Evolutionary conservation across 2,329 filamentous ascomycete species (phyloP).

Genomic region (Colletotrichum sansevieriae): DNA sequence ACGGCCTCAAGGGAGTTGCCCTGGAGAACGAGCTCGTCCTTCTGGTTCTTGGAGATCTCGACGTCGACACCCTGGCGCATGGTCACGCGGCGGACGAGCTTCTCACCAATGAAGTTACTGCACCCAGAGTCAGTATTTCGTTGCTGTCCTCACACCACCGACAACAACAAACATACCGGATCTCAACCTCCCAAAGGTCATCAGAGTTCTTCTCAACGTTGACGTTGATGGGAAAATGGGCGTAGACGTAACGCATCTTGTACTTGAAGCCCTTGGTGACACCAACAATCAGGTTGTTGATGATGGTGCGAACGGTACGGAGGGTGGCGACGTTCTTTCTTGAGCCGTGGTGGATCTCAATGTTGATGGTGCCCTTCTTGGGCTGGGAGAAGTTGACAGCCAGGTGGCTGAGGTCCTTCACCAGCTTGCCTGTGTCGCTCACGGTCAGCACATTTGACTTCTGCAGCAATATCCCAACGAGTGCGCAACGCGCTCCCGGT

Average conservation of each 20-base stretch:
- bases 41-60: slow-evolving; percentile 89
- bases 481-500: slow-evolving; percentile 1
- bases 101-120: slow-evolving; percentile 99
- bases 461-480: slow-evolving; percentile 40
- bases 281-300: slow-evolving; percentile 98
- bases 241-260: slow-evolving; percentile 99
- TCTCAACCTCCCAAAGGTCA: slow-evolving; percentile 91
- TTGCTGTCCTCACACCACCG: not conserved
- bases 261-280: slow-evolving; percentile 99
- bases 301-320: slow-evolving; percentile 96
- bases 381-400: slow-evolving; percentile 95
- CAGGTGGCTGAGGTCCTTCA: slow-evolving; percentile 96
- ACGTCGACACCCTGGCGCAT: slow-evolving; percentile 94
- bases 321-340: slow-evolving; percentile 99
- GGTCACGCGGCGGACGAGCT: slow-evolving; percentile 92
- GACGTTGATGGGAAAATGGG: slow-evolving; percentile 99
- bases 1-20: slow-evolving; percentile 98
- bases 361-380: slow-evolving; percentile 88
- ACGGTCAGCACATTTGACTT: slow-evolving; percentile 31
- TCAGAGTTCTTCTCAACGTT: slow-evolving; percentile 97
- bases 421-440: slow-evolving; percentile 80
- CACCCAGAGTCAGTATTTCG: slow-evolving; percentile 33
- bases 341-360: slow-evolving; percentile 98
- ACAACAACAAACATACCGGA: slow-evolving; percentile 75
- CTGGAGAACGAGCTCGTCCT: slow-evolving; percentile 94